Percentiles rank a stretch among this genome's conserved stretches.
Conservation (phyloP, 2,329 filamentous ascomycete species). For the Diaporthe destruens region DNA sequence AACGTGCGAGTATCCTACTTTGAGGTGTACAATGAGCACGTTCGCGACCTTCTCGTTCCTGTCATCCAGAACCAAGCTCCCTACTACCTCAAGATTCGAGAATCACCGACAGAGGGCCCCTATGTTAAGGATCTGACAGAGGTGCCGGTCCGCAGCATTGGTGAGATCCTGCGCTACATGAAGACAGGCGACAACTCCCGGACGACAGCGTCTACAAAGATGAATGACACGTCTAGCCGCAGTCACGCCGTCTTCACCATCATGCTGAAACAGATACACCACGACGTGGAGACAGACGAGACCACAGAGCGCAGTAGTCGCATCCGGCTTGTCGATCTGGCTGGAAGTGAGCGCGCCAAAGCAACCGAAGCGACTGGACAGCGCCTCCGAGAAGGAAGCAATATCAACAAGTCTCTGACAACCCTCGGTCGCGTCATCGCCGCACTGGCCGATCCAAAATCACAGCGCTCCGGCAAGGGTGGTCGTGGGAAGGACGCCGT, state of each 20-base stretch:
- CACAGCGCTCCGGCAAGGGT: conserved; percentile 63
- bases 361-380: conserved; percentile 94
- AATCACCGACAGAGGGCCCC: conserved; percentile 93
- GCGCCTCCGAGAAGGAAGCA: conserved; percentile 91
- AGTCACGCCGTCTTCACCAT: conserved; percentile 99
- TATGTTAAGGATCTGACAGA: conserved; percentile 98
- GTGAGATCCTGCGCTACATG: conserved; percentile 92
- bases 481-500: conserved; percentile 74
- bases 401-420: conserved; percentile 99
- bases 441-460: conserved; percentile 82
- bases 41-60: conserved; percentile 90
- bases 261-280: conserved; percentile 97
- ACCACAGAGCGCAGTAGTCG: conserved; percentile 95
- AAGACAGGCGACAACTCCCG: conserved; percentile 88
- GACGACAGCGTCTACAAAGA: conserved; percentile 94
- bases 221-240: conserved; percentile 98
- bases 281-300: conserved; percentile 96
- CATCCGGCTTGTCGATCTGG: conserved; percentile 94
- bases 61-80: conserved; percentile 77
- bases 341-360: conserved; percentile 94
- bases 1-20: conserved; percentile 98
- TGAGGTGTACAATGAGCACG: conserved; percentile 99
- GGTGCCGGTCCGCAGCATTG: conserved; percentile 86
- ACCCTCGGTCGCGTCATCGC: conserved; percentile 96
- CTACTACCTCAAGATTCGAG: conserved; percentile 96